A percentile compares a stretch with the other conserved stretches of the same genome.
Evolutionary conservation across 805 yeast genomes (phyloP).

Genomic region (Candida sanyiensis): DNA sequence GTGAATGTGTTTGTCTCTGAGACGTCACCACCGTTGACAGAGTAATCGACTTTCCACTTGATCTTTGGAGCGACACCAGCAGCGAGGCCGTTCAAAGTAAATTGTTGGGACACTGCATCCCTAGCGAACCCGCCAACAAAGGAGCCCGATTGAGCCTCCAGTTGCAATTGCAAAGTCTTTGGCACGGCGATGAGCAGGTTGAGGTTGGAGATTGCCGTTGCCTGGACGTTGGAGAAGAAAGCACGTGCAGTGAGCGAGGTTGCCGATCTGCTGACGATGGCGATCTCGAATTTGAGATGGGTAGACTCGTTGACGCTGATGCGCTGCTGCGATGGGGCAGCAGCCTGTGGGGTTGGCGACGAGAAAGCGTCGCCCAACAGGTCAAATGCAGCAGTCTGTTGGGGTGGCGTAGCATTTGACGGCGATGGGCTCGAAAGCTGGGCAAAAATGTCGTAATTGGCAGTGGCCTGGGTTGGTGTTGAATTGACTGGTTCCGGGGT

Average conservation of each 20-base stretch:
- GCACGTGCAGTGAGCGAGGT: constrained; percentile 40
- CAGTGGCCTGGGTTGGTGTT: neutral
- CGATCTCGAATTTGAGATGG: constrained; percentile 45
- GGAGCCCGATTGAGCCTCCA: constrained; percentile 59
- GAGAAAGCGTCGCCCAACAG: constrained; percentile 20
- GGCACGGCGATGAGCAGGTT: constrained; percentile 70
- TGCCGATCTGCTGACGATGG: constrained; percentile 32
- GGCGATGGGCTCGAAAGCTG: constrained; percentile 17
- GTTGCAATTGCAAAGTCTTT: constrained; percentile 47
- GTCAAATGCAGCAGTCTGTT: constrained; percentile 20
- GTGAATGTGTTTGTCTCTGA: constrained; percentile 56
- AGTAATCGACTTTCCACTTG: constrained; percentile 68
- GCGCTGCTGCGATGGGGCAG: constrained; percentile 21
- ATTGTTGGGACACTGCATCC: constrained; percentile 50
- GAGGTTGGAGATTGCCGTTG: constrained; percentile 41
- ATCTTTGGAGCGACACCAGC: constrained; percentile 48
- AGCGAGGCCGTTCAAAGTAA: constrained; percentile 32
- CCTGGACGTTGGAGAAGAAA: constrained; percentile 45
- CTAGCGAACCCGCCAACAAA: constrained; percentile 41
- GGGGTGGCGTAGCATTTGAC: constrained; percentile 8
- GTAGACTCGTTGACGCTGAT: constrained; percentile 37
- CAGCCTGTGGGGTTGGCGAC: constrained; percentile 11
- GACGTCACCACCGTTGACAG: constrained; percentile 38
- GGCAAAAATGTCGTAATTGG: constrained; percentile 23
- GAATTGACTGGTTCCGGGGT: constrained; percentile 21